phyloP scores from a whole-genome alignment of 1,284 basidiomycete species.

The Trametes hirsuta region DNA sequence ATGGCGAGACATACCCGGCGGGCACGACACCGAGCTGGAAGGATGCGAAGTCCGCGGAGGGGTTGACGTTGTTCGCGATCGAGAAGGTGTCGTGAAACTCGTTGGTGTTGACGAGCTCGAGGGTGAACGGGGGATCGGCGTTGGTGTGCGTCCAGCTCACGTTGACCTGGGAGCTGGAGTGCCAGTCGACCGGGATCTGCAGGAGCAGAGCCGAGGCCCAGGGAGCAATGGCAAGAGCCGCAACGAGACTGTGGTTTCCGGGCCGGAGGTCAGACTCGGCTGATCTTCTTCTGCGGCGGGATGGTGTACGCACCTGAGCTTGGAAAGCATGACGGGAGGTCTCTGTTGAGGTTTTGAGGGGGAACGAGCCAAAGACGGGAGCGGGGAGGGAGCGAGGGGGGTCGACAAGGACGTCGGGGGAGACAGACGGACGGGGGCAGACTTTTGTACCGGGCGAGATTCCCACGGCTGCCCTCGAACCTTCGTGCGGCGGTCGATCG shows the following conservation, averaged over 20 bases:
- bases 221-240: conserved; percentile 43
- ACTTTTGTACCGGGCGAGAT: conserved; percentile 10
- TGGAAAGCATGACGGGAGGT: conserved; percentile 40
- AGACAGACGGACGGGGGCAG: neutral
- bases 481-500: conserved; percentile 8
- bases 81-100: conserved; percentile 59
- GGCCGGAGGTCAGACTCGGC: neutral
- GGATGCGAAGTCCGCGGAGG: conserved; percentile 38
- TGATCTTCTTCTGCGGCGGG: neutral
- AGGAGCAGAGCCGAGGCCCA: conserved; percentile 54
- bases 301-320: conserved; percentile 34
- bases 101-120: conserved; percentile 48
- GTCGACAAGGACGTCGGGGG: conserved; percentile 16
- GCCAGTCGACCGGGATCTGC: conserved; percentile 38
- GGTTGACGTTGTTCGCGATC: conserved; percentile 60
- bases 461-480: conserved; percentile 22
- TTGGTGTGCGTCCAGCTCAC: conserved; percentile 50
- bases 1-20: conserved; percentile 43
- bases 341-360: conserved; percentile 21
- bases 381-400: conserved; percentile 3
- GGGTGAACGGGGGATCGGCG: conserved; percentile 46
- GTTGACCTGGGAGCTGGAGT: conserved; percentile 40
- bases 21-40: conserved; percentile 56
- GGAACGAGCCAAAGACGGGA: conserved; percentile 11
- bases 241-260: conserved; percentile 42